Base-by-base conservation (phyloP, 1,139 yeast genomes). In the Yamadazyma mexicana region DNA sequence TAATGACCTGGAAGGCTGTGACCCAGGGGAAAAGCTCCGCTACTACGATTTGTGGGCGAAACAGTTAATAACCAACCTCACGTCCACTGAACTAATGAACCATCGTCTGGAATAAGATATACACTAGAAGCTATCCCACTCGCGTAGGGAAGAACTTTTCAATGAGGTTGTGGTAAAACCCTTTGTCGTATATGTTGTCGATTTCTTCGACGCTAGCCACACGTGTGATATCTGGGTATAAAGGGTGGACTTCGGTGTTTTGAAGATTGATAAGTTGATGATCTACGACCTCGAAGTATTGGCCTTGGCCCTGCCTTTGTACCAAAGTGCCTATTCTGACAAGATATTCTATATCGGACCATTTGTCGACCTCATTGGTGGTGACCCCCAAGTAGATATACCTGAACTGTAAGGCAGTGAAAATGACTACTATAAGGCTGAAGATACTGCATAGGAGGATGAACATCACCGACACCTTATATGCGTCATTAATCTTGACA, bases 301-400 rank as follows among this genome's bases (percentile, higher is more conserved):
- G 28, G 5, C 45, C 46, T 8, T 42, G 37, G 5, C 45, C 46
- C 10, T 42, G 37, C n/a, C 31, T 30, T 30, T 46, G 47, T 43
- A 58, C 69, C 35, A 72, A 57, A 2, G 52, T 46, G 1, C 69
- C 67, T 9, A 75, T 53, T 3, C 50, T 40, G 8, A 88, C 71
- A 45, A 86, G 69, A 35, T 79, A 75, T 41, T 83, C 81, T 10
- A 92, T 71, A 16, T 76, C 81, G 18, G 73, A 79, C 98, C 98
- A 92, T 59, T 92, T 92, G 37, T 74, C 79, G 9, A 81, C 69
- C 61, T 92, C 98, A 55, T 87, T 91, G 2, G 96, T 88, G n/a
- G 98, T 89, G 49, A 85, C 85, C 0, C 98, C 98, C 30, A 82
- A 69, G 49, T 78, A 81, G 2, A 87, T 65, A 52, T 81, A 76